Evolutionary conservation across 257 asterid species (phyloP).

Genomic region (Perilla frutescens): DNA sequence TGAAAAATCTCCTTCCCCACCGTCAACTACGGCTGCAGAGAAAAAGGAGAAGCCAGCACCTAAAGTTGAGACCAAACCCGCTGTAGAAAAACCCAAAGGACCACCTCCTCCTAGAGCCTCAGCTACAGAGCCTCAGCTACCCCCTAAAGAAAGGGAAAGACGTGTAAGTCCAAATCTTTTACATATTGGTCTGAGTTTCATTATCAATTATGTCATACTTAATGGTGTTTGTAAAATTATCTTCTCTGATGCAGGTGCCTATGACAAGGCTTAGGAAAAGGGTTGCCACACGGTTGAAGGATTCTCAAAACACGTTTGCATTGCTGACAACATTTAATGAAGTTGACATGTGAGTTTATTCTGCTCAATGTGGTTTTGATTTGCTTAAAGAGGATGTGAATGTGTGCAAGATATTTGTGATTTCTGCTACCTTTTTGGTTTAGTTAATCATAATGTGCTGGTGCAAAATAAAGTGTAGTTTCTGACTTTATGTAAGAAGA

Average conservation of each 20-base stretch:
- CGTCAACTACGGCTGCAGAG: conserved; percentile 61
- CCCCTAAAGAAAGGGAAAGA: conserved; percentile 97
- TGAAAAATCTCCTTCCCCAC: conserved; percentile 59
- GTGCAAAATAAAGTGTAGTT: neutral
- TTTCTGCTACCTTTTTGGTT: conserved; percentile 16
- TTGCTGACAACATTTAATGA: conserved; percentile 95
- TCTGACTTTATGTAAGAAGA: neutral
- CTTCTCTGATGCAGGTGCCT: conserved; percentile 66
- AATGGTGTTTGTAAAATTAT: conserved; percentile 16
- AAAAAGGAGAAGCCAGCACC: conserved; percentile 62
- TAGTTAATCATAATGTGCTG: conserved; percentile 15
- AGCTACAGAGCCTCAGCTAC: conserved; percentile 89
- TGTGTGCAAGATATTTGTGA: conserved; percentile 13
- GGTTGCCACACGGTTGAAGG: conserved; percentile 93
- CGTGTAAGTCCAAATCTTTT: conserved; percentile 57
- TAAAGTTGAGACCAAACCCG: conserved; percentile 59
- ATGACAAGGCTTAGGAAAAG: conserved; percentile 98
- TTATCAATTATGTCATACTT: neutral
- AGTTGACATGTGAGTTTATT: conserved; percentile 88
- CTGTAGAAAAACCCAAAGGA: conserved; percentile 58
- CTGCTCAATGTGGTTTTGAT: conserved; percentile 12
- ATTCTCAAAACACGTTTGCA: conserved; percentile 98
- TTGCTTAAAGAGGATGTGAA: conserved; percentile 17
- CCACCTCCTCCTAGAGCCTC: conserved; percentile 58
- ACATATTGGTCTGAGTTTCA: neutral